phyloP scores from a whole-genome alignment of 306 rosid species.

The Cucumis hystrix region DNA sequence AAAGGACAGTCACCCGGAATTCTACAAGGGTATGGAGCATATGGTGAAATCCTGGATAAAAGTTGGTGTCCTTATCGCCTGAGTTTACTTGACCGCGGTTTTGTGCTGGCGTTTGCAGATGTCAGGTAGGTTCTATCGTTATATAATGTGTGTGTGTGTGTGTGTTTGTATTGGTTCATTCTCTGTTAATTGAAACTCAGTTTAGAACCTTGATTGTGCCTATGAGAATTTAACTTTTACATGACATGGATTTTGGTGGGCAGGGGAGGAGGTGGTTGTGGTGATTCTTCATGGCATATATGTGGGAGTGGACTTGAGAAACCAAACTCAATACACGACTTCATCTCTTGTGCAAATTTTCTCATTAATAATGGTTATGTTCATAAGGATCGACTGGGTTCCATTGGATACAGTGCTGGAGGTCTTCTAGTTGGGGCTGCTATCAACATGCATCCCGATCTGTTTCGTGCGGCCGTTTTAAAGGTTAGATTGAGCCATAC shows the following conservation, averaged over 20 bases:
- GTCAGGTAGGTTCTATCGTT: constrained; percentile 43
- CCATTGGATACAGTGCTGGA: constrained; percentile 84
- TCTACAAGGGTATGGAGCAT: constrained; percentile 86
- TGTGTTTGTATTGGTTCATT: not conserved
- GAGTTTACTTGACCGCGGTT: constrained; percentile 87
- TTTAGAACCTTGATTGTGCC: not conserved
- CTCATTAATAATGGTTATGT: constrained; percentile 52
- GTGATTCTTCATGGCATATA: constrained; percentile 62
- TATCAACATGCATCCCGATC: constrained; percentile 59
- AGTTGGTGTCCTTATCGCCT: constrained; percentile 74
- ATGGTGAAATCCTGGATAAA: constrained; percentile 73
- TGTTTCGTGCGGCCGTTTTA: constrained; percentile 64
- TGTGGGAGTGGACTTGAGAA: constrained; percentile 55
- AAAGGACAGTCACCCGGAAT: constrained; percentile 62
- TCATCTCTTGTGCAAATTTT: constrained; percentile 64
- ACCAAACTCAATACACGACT: constrained; percentile 62
- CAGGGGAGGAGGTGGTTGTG: constrained; percentile 70
- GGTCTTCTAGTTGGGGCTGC: constrained; percentile 69
- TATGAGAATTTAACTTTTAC: not conserved
- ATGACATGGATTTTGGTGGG: constrained; percentile 4
- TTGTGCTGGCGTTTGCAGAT: constrained; percentile 89
- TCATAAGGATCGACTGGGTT: constrained; percentile 47
- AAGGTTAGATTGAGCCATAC: constrained; percentile 34
- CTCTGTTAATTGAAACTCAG: not conserved
- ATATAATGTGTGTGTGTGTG: no score